Evolutionary conservation across 495 filamentous ascomycete species (phyloP).

Genomic region (Penicillium bialowiezense): DNA sequence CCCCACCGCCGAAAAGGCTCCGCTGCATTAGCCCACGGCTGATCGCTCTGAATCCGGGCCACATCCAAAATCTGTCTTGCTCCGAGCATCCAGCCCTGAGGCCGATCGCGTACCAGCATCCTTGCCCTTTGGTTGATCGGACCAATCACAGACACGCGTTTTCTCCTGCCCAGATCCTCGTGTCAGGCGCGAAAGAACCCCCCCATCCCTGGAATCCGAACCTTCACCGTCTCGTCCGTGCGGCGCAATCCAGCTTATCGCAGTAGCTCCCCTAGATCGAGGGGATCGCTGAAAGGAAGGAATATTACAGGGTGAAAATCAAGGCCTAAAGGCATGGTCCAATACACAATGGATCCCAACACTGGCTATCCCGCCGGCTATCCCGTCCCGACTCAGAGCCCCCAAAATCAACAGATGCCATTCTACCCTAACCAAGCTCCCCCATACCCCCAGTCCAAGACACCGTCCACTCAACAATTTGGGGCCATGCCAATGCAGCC

Average conservation of each 20-base stretch:
- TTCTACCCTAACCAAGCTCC: constrained; percentile 42
- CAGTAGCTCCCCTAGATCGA: constrained; percentile 8
- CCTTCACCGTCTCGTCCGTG: constrained; percentile 19
- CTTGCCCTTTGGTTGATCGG: constrained; percentile 11
- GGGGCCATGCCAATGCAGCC: constrained; percentile 41
- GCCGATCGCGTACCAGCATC: constrained; percentile 21
- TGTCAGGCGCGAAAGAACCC: constrained; percentile 3
- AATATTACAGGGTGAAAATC: constrained; percentile 15
- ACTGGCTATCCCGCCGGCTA: constrained; percentile 40
- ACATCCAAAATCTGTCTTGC: constrained; percentile 31
- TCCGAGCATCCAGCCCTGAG: constrained; percentile 13
- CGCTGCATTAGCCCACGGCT: constrained; percentile 38
- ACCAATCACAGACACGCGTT: constrained; percentile 22
- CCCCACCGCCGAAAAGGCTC: constrained; percentile 25
- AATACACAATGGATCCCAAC: constrained; percentile 44
- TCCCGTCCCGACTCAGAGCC: constrained; percentile 40
- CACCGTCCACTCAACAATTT: constrained; percentile 28
- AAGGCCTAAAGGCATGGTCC: constrained; percentile 12
- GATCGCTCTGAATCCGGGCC: constrained; percentile 34
- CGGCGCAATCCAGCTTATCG: constrained; percentile 19
- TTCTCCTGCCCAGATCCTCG: not conserved
- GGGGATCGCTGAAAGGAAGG: constrained; percentile 8
- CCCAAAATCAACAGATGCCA: constrained; percentile 34
- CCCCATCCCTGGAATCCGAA: constrained; percentile 28
- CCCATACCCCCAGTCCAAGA: constrained; percentile 39